Evolutionary conservation across 2,329 filamentous ascomycete genomes (phyloP), one percentile per base, ranked within the genome.

Genomic region (Ceratocystis ficicola): DNA sequence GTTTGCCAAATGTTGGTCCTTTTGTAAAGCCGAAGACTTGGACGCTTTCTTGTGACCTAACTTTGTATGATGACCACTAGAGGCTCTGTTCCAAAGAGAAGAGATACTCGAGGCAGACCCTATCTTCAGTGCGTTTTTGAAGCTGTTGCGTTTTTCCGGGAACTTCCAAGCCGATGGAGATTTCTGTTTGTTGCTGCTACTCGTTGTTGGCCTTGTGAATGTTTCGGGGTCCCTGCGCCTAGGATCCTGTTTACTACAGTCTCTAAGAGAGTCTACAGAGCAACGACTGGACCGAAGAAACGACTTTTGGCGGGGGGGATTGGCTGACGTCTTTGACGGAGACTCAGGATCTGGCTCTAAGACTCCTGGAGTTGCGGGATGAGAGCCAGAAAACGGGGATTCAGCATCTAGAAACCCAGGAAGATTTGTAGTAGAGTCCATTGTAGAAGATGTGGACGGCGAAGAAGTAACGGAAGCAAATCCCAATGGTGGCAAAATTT

Each of bases 81-180:
- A 62, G n/a, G 61, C 61, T 10, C 62, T 41, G 44, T 61, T 64
- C 52, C 62, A 67, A 6, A 67, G 52, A 5, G 65, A 41, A 5
- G 62, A 52, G 28, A 67, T 61, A 8, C 62, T 44, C 2, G 64
- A 64, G 44, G 48, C 52, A 12, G 66, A 59, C 15, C 63, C 66
- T 20, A 67, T 59, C 60, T 63, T 65, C n/a, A 67, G 62, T 5
- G 60, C 60, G 22, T 50, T 63, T 17, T 59, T 50, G 15, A 67
- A 30, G 15, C 63, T 63, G 63, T 36, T 63, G 17, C 63, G 59
- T 50, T 63, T 67, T 60, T 65, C 63, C 8, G 65, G 32, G 12
- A 65, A 44, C 32, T 65, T 65, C 20, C 55, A 44, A 22, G 64
- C 55, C 4, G 55, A 65, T 3, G 48, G 20, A 12, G 62, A 52